Evolutionary conservation across 2,329 filamentous ascomycete genomes (phyloP).

Genomic region (Colletotrichum brevisporum): DNA sequence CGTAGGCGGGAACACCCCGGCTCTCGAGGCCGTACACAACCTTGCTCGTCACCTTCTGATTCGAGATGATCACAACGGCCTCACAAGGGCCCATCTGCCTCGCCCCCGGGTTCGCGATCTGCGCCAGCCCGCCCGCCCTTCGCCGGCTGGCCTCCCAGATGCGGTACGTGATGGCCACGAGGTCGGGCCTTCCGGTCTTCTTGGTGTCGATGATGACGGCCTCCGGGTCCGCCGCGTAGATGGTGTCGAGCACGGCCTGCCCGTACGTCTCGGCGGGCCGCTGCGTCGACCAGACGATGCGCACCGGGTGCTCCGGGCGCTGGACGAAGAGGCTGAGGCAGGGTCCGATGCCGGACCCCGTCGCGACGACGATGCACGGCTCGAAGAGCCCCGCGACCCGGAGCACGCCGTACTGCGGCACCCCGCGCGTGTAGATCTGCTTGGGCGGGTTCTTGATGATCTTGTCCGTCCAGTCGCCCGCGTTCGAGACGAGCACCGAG

Average conservation of each 20-base stretch:
- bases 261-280: constrained; percentile 75
- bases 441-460: constrained; percentile 74
- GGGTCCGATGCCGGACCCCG: constrained; percentile 81
- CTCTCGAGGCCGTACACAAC: constrained; percentile 79
- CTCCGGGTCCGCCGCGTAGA: constrained; percentile 70
- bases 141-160: constrained; percentile 44
- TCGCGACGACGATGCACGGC: constrained; percentile 76
- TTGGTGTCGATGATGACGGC: constrained; percentile 79
- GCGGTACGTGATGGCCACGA: constrained; percentile 51
- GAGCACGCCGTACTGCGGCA: constrained; percentile 77
- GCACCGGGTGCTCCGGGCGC: constrained; percentile 57
- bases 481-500: constrained; percentile 79
- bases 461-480: constrained; percentile 80
- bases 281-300: constrained; percentile 79
- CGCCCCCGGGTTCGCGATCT: background rate
- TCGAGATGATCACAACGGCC: constrained; percentile 81
- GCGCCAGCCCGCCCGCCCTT: constrained; percentile 26
- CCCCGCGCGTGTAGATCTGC: constrained; percentile 77
- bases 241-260: constrained; percentile 65
- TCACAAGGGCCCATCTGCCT: constrained; percentile 65
- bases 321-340: constrained; percentile 70
- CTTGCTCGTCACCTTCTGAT: constrained; percentile 75
- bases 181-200: constrained; percentile 69
- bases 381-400: constrained; percentile 77
- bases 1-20: constrained; percentile 76